Conservation (phyloP, 331 rosid genomes). For the Acacia pycnantha region DNA sequence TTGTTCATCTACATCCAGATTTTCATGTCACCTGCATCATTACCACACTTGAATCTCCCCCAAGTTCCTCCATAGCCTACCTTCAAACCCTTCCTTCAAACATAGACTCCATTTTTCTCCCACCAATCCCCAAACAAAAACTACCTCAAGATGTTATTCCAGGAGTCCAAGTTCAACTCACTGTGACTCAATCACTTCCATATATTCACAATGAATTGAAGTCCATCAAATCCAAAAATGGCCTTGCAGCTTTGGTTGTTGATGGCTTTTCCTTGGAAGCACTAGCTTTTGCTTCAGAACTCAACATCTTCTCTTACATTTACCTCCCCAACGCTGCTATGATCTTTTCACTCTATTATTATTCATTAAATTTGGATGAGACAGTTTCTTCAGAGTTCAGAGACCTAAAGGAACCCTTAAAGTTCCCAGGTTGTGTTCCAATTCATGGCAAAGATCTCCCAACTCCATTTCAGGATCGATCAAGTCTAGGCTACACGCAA, state of each 20-base stretch:
- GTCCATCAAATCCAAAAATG: conserved; percentile 18
- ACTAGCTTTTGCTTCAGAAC: conserved; percentile 34
- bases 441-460: conserved; percentile 36
- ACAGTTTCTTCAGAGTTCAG: conserved; percentile 20
- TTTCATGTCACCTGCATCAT: conserved; percentile 22
- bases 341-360: not conserved
- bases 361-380: conserved; percentile 24
- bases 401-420: conserved; percentile 30
- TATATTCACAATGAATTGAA: conserved; percentile 29
- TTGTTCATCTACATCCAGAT: conserved; percentile 28
- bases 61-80: not conserved
- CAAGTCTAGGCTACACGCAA: conserved; percentile 9
- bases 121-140: not conserved
- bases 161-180: conserved; percentile 18
- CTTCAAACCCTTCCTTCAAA: not conserved
- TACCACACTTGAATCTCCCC: not conserved
- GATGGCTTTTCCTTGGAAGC: conserved; percentile 32
- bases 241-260: conserved; percentile 27
- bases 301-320: conserved; percentile 29
- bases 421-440: conserved; percentile 40
- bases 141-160: not conserved
- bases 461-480: conserved; percentile 18
- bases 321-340: conserved; percentile 26
- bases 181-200: conserved; percentile 33
- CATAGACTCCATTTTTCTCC: not conserved